Evolutionary conservation across 768 basidiomycete species (phyloP).

Genomic region (Galerina sulciceps): DNA sequence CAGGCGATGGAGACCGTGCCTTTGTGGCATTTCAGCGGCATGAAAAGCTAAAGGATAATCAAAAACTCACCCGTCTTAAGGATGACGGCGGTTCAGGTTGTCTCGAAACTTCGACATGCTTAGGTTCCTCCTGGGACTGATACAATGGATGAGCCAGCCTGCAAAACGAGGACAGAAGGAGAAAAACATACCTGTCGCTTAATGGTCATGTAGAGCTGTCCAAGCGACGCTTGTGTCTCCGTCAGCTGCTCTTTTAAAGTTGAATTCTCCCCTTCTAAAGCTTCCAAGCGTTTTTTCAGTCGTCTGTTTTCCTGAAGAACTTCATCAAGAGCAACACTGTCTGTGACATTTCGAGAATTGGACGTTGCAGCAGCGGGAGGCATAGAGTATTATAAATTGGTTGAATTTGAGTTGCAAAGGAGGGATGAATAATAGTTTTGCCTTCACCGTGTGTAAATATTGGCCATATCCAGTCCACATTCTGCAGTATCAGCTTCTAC

Average conservation of each 20-base stretch:
- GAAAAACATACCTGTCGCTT: neutral
- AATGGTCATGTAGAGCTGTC: neutral
- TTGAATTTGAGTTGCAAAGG: no score
- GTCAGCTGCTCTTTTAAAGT: neutral
- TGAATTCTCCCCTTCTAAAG: neutral
- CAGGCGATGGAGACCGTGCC: constrained; percentile 13
- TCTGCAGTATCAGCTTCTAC: no score
- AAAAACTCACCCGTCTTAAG: constrained; percentile 1
- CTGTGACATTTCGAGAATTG: no score
- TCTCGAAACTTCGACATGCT: neutral
- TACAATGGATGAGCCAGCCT: neutral
- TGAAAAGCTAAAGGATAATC: neutral
- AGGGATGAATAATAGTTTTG: no score
- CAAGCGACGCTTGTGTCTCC: neutral
- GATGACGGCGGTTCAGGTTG: neutral
- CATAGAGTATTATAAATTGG: no score
- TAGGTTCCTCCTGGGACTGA: neutral
- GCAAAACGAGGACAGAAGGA: no score
- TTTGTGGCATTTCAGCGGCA: neutral
- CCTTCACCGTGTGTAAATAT: no score
- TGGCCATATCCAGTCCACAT: no score
- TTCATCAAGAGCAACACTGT: no score
- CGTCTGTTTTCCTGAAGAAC: no score
- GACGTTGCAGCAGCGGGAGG: no score
- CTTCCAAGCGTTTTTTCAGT: no score